Evolutionary conservation across 495 filamentous ascomycete species (phyloP).

Genomic region (Talaromyces liani): DNA sequence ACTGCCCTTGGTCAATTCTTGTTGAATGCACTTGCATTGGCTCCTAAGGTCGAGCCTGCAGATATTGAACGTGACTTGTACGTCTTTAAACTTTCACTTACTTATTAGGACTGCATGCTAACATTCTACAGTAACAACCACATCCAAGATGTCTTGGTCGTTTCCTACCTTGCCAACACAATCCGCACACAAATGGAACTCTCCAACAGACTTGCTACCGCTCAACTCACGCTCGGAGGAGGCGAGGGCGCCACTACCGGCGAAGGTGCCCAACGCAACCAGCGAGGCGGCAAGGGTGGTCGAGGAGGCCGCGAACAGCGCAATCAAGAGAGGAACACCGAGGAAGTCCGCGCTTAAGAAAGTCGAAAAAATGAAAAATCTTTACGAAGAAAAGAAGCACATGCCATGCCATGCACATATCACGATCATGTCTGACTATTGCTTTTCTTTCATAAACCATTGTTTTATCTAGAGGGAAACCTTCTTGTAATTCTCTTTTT

Average conservation of each 20-base stretch:
- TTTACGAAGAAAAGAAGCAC: conserved; percentile 10
- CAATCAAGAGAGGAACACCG: conserved; percentile 25
- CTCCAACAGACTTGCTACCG: conserved; percentile 85
- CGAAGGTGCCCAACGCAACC: conserved; percentile 18
- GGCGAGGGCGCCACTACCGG: conserved; percentile 34
- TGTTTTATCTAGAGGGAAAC: conserved; percentile 9
- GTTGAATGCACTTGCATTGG: conserved; percentile 81
- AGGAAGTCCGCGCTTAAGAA: conserved; percentile 37
- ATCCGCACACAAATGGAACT: conserved; percentile 99
- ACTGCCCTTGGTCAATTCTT: conserved; percentile 90
- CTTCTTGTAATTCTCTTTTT: conserved; percentile 2
- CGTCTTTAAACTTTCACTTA: conserved; percentile 21
- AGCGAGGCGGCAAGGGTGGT: conserved; percentile 43
- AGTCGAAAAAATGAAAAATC: conserved; percentile 5
- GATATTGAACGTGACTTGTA: conserved; percentile 93
- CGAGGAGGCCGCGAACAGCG: conserved; percentile 35
- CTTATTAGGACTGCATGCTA: conserved; percentile 45
- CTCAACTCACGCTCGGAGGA: conserved; percentile 60
- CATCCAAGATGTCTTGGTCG: conserved; percentile 94
- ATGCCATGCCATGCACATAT: conserved; percentile 7
- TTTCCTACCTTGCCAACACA: conserved; percentile 95
- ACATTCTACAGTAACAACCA: conserved; percentile 71
- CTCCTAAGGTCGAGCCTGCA: conserved; percentile 83
- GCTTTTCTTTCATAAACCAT: conserved; percentile 16
- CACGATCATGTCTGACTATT: conserved; percentile 14